Base-by-base conservation (phyloP, 148 eudicot species). In the Linanthus parryae region DNA sequence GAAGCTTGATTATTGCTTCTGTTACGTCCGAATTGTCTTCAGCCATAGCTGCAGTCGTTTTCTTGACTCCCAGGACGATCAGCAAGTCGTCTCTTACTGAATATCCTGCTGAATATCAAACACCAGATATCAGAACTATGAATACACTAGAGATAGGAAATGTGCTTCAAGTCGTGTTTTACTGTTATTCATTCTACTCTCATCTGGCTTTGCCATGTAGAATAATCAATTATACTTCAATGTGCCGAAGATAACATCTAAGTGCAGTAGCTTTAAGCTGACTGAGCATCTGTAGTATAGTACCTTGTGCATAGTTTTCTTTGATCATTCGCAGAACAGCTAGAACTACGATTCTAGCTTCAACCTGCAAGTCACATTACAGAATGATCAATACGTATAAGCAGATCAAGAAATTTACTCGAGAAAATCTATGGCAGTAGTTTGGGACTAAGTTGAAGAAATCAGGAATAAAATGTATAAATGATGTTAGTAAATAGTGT, bases 291-390 rank as follows among this genome's bases (percentile, higher is more conserved):
- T n/a, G n/a, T n/a, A n/a, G n/a, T n/a, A n/a, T n/a, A n/a, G n/a
- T 57, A 91, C 97, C 97, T 68, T 69, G 73, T 54, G 60, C 48
- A 61, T 78, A 50, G 61, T 76, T 86, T 66, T 91, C 95, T 73
- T 77, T 79, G 52, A 91, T 74, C 94, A 76, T 83, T 29, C 94
- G 82, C 58, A 91, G 58, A 66, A 81, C 97, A 5, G 89, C 95
- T 45, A 91, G 94, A 55, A 86, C 94, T 22, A 86, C 86, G 28
- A 91, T 76, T 38, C 97, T 86, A 44, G 95, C 92, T 73, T 91
- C 97, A 56, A 86, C 77, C 97, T 91, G 73, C 55, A 50, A 9
- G 59, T 25, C 35, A 39, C 22, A 53, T 17, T 41, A 48, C 24
- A 25, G 36, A 45, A 53, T 23, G 5, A 38, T 38, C 13, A 22